phyloP scores from a whole-genome alignment of 2,329 filamentous ascomycete genomes.

The Pyricularia grisea region DNA sequence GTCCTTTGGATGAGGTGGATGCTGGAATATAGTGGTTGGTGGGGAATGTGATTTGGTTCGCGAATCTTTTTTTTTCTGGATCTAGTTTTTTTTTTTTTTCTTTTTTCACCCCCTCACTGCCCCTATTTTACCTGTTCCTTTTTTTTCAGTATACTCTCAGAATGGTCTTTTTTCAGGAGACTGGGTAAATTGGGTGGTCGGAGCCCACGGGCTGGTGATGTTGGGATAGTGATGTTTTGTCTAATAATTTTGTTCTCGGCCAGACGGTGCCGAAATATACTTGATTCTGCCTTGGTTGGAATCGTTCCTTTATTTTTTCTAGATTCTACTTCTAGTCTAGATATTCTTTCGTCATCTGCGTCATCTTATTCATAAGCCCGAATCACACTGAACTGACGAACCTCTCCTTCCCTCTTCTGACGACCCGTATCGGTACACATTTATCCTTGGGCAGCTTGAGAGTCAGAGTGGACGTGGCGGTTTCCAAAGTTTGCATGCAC shows the following conservation, averaged over 20 bases:
- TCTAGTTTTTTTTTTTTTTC: no score
- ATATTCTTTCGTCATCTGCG: neutral
- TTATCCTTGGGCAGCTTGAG: conserved; percentile 55
- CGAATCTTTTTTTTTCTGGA: no score
- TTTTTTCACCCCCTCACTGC: no score
- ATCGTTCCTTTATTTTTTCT: neutral
- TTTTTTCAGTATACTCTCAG: neutral
- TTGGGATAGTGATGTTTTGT: neutral
- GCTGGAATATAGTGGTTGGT: neutral
- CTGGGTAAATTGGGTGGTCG: neutral
- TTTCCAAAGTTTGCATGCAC: conserved; percentile 40
- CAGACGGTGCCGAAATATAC: neutral
- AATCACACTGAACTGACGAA: conserved; percentile 33
- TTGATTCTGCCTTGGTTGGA: neutral
- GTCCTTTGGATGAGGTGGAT: neutral
- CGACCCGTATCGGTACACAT: conserved; percentile 57
- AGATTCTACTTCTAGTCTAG: neutral
- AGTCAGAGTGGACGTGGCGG: conserved; percentile 53
- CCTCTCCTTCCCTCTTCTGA: conserved; percentile 59
- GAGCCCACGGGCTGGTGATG: neutral
- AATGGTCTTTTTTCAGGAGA: neutral
- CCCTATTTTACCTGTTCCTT: neutral
- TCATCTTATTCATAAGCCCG: neutral
- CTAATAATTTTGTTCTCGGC: neutral
- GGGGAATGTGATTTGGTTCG: neutral